These are phyloP conservation scores for Aphanomyces euteiches DNA, from an alignment of 352 stramenopile species.

Conservation along the genomic window DNA sequence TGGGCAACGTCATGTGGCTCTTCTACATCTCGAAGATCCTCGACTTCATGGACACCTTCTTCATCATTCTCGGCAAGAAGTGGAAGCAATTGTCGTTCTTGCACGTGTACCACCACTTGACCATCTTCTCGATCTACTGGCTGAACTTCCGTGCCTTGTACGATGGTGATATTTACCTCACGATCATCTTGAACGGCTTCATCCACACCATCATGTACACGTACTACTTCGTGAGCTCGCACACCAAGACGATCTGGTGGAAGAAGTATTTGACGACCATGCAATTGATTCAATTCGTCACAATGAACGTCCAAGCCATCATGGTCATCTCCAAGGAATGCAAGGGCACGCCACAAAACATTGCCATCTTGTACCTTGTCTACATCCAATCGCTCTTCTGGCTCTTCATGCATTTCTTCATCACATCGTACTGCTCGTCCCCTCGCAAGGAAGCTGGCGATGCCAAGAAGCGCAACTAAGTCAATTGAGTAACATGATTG, in stretches of 20 bases:
- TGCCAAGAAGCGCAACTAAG: slow-evolving; percentile 33
- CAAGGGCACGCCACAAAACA: slow-evolving; percentile 66
- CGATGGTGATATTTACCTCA: slow-evolving; percentile 96
- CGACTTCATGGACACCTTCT: slow-evolving; percentile 93
- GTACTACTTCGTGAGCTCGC: slow-evolving; percentile 98
- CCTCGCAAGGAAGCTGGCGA: slow-evolving; percentile 29
- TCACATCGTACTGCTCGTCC: slow-evolving; percentile 86
- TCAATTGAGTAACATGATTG: background rate
- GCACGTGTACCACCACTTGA: slow-evolving; percentile 97
- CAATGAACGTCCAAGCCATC: slow-evolving; percentile 76
- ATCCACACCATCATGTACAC: slow-evolving; percentile 99
- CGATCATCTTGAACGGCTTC: slow-evolving; percentile 95
- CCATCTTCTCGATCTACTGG: slow-evolving; percentile 97
- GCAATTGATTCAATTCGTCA: slow-evolving; percentile 94
- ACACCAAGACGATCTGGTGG: slow-evolving; percentile 97
- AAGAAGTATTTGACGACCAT: slow-evolving; percentile 95
- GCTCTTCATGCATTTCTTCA: slow-evolving; percentile 97
- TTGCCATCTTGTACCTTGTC: slow-evolving; percentile 89
- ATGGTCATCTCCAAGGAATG: slow-evolving; percentile 84
- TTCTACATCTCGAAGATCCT: slow-evolving; percentile 98
- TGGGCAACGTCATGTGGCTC: slow-evolving; percentile 95
- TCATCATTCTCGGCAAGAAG: slow-evolving; percentile 98
- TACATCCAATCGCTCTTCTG: slow-evolving; percentile 96
- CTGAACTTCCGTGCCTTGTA: slow-evolving; percentile 92
- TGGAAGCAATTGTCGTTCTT: slow-evolving; percentile 97